phyloP scores from a whole-genome alignment of 768 basidiomycete species.

The Russula sp. region DNA sequence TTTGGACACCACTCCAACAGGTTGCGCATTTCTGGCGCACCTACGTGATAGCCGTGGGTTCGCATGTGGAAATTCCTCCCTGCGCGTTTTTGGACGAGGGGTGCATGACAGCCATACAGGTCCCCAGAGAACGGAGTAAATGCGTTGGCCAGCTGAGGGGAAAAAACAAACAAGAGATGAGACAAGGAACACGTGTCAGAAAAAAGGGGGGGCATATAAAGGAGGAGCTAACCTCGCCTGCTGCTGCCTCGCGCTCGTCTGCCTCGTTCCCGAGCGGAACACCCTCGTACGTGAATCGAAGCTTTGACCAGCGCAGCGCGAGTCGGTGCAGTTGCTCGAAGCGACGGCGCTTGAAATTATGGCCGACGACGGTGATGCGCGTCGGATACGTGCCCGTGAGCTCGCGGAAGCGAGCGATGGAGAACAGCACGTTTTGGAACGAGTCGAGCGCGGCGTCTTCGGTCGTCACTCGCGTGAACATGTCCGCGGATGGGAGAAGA shows the following conservation, averaged over 20 bases:
- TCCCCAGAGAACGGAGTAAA: conserved; percentile 71
- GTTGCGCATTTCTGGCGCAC: conserved; percentile 61
- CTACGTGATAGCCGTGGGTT: conserved; percentile 75
- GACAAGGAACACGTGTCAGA: conserved; percentile 6
- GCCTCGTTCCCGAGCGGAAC: conserved; percentile 51
- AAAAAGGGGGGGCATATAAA: background rate
- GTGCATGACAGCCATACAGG: conserved; percentile 78
- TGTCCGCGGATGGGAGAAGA: conserved; percentile 39
- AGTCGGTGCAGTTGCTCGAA: conserved; percentile 80
- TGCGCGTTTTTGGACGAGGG: conserved; percentile 61
- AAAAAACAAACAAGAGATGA: conserved; percentile 10
- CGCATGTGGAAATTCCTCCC: conserved; percentile 60
- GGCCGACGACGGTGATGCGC: conserved; percentile 82
- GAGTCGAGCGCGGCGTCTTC: conserved; percentile 88
- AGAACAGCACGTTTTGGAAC: conserved; percentile 86
- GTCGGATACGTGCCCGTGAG: conserved; percentile 66
- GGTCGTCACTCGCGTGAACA: conserved; percentile 45
- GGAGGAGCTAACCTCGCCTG: conserved; percentile 62
- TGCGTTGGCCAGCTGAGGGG: conserved; percentile 60
- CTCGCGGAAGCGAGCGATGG: conserved; percentile 85
- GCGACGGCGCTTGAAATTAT: conserved; percentile 79
- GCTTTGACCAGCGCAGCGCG: conserved; percentile 68
- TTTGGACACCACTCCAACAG: conserved; percentile 82
- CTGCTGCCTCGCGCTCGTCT: conserved; percentile 39
- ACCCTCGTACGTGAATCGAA: conserved; percentile 70